A percentile compares a stretch with the other conserved stretches of the same genome.
Evolutionary conservation across 192 early-diverging fungal genomes (phyloP).

Genomic region (Backusella macrospora): DNA sequence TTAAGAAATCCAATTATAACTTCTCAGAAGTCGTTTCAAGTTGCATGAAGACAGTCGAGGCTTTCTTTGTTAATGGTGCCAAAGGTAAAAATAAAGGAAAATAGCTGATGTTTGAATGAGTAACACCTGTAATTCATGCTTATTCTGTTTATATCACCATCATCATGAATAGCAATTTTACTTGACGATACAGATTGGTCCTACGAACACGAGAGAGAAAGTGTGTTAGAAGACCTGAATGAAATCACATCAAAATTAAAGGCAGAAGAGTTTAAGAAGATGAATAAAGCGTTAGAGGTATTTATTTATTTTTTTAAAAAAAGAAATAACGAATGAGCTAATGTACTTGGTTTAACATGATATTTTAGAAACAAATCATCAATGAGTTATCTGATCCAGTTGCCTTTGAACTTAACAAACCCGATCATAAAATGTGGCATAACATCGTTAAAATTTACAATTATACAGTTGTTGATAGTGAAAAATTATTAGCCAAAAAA

Average conservation of each 20-base stretch:
- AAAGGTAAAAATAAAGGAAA: constrained; percentile 27
- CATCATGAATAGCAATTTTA: constrained; percentile 39
- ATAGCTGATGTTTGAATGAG: neutral
- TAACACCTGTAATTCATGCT: neutral
- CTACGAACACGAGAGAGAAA: constrained; percentile 57
- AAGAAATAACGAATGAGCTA: neutral
- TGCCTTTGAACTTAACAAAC: constrained; percentile 69
- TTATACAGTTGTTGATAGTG: constrained; percentile 55
- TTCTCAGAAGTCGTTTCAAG: constrained; percentile 66
- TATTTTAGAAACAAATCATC: constrained; percentile 48
- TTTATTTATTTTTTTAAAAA: neutral
- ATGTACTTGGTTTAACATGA: constrained; percentile 29
- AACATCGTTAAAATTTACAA: constrained; percentile 64
- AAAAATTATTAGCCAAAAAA: constrained; percentile 51
- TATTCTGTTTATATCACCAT: neutral
- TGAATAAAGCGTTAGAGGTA: constrained; percentile 58
- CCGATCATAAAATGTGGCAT: constrained; percentile 70
- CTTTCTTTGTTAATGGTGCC: constrained; percentile 33
- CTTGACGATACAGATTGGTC: constrained; percentile 76
- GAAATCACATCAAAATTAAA: constrained; percentile 60
- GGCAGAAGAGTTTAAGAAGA: constrained; percentile 67
- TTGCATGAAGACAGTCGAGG: constrained; percentile 46
- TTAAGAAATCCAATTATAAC: constrained; percentile 44
- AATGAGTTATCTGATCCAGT: constrained; percentile 71
- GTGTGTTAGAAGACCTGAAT: constrained; percentile 64